Evolutionary conservation across 257 asterid species (phyloP).

Genomic region (Coffea canephora): DNA sequence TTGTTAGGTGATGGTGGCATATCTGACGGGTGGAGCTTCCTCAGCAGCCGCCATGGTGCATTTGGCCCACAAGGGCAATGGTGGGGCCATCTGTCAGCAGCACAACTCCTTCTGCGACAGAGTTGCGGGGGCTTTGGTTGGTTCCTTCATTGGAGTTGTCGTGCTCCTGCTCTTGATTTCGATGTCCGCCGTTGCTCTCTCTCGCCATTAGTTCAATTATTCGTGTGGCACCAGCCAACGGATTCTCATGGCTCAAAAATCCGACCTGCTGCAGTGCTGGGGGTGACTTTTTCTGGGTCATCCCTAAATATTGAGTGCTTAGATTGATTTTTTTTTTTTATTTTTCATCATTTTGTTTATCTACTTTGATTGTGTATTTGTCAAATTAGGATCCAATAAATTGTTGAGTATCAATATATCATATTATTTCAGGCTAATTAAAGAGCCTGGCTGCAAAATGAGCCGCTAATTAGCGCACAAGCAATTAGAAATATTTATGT

Average conservation of each 20-base stretch:
- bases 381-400: background rate
- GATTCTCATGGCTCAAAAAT: background rate
- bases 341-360: background rate
- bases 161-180: constrained; percentile 43
- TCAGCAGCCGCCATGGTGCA: constrained; percentile 82
- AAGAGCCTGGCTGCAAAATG: background rate
- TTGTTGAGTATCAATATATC: background rate
- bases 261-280: background rate
- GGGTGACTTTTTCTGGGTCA: background rate
- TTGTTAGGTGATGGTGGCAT: constrained; percentile 56
- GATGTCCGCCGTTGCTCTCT: constrained; percentile 46
- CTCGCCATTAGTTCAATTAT: constrained; percentile 29
- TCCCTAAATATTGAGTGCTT: background rate
- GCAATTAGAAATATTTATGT: no score
- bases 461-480: background rate
- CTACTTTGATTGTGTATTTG: background rate
- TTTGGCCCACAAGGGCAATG: constrained; percentile 73
- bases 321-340: background rate
- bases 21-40: constrained; percentile 57
- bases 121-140: constrained; percentile 59
- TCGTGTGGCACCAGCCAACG: background rate
- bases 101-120: constrained; percentile 65
- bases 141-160: constrained; percentile 52
- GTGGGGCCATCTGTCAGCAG: constrained; percentile 58
- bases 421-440: no score